Evolutionary conservation across 768 basidiomycete genomes (phyloP).

Genomic region (Leucocoprinus birnbaumii): DNA sequence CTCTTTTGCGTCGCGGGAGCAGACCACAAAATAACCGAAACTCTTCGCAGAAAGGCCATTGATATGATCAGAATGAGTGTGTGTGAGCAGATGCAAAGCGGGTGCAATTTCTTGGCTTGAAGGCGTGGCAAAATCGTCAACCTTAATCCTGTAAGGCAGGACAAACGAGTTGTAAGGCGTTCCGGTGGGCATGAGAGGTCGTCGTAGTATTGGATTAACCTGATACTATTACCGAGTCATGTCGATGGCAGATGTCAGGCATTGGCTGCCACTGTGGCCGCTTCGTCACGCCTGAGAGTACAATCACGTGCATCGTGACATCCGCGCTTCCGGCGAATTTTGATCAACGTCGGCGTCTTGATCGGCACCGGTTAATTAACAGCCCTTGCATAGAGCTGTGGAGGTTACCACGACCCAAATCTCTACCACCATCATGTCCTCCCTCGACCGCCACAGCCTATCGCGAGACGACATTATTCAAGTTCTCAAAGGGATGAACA

Average conservation of each 20-base stretch:
- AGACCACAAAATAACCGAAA: constrained; percentile 71
- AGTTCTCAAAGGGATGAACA: constrained; percentile 25
- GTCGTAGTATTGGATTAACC: constrained; percentile 1
- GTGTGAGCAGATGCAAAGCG: constrained; percentile 75
- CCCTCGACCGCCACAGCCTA: constrained; percentile 11
- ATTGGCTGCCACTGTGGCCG: not conserved
- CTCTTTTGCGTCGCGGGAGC: constrained; percentile 81
- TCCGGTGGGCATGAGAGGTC: constrained; percentile 61
- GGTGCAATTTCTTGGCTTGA: constrained; percentile 31
- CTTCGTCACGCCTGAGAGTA: not conserved
- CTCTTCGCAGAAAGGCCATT: constrained; percentile 71
- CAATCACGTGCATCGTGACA: constrained; percentile 6
- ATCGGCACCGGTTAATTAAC: not conserved
- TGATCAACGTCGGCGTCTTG: not conserved
- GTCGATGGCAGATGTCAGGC: not conserved
- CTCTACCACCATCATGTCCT: constrained; percentile 22
- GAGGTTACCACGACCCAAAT: constrained; percentile 2
- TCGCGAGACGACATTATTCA: constrained; percentile 23
- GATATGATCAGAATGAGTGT: constrained; percentile 90
- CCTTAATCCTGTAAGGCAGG: constrained; percentile 77
- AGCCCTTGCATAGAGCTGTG: not conserved
- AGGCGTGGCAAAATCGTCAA: constrained; percentile 72
- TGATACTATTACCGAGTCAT: constrained; percentile 6
- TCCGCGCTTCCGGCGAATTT: not conserved
- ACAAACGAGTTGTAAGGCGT: constrained; percentile 77